These are phyloP conservation scores for Fusarium anguioides DNA, from an alignment of 2,329 filamentous ascomycete genomes.

Conservation along the genomic window DNA sequence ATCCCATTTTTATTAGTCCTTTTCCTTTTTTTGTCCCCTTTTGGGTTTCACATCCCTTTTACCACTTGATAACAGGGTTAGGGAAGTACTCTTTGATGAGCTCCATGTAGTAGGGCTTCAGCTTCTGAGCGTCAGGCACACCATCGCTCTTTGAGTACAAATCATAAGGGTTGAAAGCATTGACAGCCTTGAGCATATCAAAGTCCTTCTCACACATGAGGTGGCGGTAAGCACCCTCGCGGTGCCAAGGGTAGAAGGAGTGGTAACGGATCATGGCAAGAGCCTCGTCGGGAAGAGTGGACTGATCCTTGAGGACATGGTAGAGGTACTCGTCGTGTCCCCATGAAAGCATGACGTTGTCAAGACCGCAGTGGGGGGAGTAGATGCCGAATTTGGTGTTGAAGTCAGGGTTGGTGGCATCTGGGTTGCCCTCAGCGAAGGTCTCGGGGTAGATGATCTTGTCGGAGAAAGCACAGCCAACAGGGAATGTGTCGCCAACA, in stretches of 20 bases:
- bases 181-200: slow-evolving; percentile 82
- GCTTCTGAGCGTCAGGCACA: slow-evolving; percentile 77
- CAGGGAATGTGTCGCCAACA: slow-evolving; percentile 86
- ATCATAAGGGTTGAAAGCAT: slow-evolving; percentile 91
- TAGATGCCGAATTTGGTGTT: slow-evolving; percentile 84
- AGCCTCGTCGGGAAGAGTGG: slow-evolving; percentile 80
- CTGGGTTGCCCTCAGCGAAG: slow-evolving; percentile 78
- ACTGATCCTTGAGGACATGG: slow-evolving; percentile 86
- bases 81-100: slow-evolving; percentile 59
- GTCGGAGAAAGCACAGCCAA: slow-evolving; percentile 79
- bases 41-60: no score
- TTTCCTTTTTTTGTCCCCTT: background rate
- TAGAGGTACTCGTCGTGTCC: slow-evolving; percentile 91
- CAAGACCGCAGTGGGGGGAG: slow-evolving; percentile 79
- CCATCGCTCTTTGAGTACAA: slow-evolving; percentile 92
- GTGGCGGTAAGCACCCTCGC: slow-evolving; percentile 79
- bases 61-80: slow-evolving; percentile 54
- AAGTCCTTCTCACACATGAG: slow-evolving; percentile 87
- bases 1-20: background rate
- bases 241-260: slow-evolving; percentile 93
- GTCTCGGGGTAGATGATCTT: slow-evolving; percentile 84
- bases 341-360: slow-evolving; percentile 91
- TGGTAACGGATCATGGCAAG: slow-evolving; percentile 95
- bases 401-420: slow-evolving; percentile 77
- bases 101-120: slow-evolving; percentile 69